A percentile compares a stretch with the other conserved stretches of the same genome.
phyloP scores from a whole-genome alignment of 1,139 yeast species.

The Yamadazyma dendronema region DNA sequence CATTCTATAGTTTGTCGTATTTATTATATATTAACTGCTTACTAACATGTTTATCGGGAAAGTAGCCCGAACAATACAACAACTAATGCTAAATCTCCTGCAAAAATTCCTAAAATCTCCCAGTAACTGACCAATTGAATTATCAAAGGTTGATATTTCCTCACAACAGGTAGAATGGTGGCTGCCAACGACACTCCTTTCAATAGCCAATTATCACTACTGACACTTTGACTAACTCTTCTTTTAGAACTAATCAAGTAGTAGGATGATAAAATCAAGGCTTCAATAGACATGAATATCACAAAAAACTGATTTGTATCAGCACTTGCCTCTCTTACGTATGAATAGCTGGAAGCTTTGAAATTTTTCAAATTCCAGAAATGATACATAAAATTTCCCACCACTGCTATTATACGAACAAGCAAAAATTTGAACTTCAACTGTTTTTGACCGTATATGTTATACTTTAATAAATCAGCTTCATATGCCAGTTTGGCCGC shows the following conservation, averaged over 20 bases:
- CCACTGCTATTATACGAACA: constrained; percentile 26
- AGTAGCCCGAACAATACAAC: constrained; percentile 40
- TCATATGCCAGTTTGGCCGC: constrained; percentile 30
- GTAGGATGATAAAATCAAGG: constrained; percentile 33
- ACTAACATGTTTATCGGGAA: neutral
- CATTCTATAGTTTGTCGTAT: constrained; percentile 8
- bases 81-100: constrained; percentile 39
- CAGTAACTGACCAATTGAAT: constrained; percentile 34
- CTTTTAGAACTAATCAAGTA: constrained; percentile 28
- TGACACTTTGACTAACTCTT: constrained; percentile 23
- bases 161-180: constrained; percentile 37
- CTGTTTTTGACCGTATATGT: constrained; percentile 30
- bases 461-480: constrained; percentile 29
- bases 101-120: constrained; percentile 36
- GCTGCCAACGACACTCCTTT: constrained; percentile 33
- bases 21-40: neutral
- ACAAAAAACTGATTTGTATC: constrained; percentile 23
- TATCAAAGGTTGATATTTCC: constrained; percentile 28
- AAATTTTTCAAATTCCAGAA: constrained; percentile 24
- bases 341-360: constrained; percentile 29
- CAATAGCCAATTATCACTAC: constrained; percentile 28
- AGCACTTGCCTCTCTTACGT: constrained; percentile 18
- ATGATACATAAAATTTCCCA: constrained; percentile 37
- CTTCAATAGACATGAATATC: constrained; percentile 33
- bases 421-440: constrained; percentile 35